Evolutionary conservation across 2,329 filamentous ascomycete species (phyloP).

Genomic region (Pochonia chlamydosporia): DNA sequence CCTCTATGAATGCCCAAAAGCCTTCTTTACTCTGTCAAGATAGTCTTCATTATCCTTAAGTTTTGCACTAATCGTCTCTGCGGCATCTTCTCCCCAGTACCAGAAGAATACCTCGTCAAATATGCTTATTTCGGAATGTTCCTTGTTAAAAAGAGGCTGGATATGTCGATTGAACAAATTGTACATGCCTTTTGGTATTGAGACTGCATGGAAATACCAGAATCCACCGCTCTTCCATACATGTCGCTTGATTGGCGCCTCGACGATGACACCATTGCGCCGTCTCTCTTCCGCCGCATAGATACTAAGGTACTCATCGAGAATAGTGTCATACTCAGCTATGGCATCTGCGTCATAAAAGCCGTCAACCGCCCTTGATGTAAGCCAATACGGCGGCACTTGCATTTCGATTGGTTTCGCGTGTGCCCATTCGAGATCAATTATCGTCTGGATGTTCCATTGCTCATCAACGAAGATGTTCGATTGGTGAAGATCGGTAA

Average conservation of each 20-base stretch:
- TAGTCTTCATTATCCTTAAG: neutral
- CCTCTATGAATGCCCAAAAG: neutral
- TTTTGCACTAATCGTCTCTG: neutral
- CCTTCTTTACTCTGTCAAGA: neutral
- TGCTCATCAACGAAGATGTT: conserved; percentile 28
- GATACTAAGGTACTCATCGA: conserved; percentile 8
- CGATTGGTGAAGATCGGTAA: conserved; percentile 30
- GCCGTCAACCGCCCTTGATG: conserved; percentile 5
- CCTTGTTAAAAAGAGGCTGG: conserved; percentile 13
- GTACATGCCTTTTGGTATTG: conserved; percentile 14
- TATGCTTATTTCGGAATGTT: conserved; percentile 8
- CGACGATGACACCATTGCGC: conserved; percentile 1
- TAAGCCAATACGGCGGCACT: conserved; percentile 21
- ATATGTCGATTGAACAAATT: conserved; percentile 13
- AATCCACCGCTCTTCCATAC: conserved; percentile 10
- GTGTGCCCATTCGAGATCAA: conserved; percentile 25
- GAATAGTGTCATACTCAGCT: conserved; percentile 2
- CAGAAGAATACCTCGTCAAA: conserved; percentile 2
- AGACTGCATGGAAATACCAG: conserved; percentile 16
- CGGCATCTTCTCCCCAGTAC: neutral
- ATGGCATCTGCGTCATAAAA: conserved; percentile 2
- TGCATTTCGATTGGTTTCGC: conserved; percentile 19
- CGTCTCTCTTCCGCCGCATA: conserved; percentile 8
- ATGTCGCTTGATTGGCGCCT: neutral
- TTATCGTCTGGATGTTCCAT: conserved; percentile 23